Base-by-base conservation (phyloP, 768 basidiomycete species). In the Leucogyrophana mollusca region DNA sequence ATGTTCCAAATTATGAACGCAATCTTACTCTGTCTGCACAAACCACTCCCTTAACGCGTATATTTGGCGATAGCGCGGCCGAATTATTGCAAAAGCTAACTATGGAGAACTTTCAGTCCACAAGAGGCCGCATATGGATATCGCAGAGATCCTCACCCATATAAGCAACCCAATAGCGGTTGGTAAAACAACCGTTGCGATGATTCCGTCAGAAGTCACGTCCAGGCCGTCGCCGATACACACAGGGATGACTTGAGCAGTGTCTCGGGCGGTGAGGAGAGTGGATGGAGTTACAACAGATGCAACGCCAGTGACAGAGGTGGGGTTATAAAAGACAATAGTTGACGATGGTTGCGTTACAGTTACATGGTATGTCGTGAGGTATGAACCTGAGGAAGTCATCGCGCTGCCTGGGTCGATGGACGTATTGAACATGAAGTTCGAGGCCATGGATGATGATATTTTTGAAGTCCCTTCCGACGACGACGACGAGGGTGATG, bases 41-140 rank as follows among this genome's bases (percentile, higher is more conserved):
- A 90, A 90, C 87, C 87, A 90, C 58, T 88, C 85, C 57, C 87
- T 70, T 39, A 84, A 60, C 16, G 70, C 83, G 54, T 89, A 90
- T 11, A 90, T 58, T 68, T 88, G 83, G 45, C 86, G 78, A 56
- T 80, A 83, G 44, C 76, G 80, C 11, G 87, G 86, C 33, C 87
- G 74, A 17, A 87, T 51, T 37, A 83, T 64, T 20, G 83, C 87
- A 62, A 90, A 90, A 35, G 80, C 51, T 38, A 83, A 60, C 87
- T 89, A 51, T 4, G 35, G 42, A 40, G 20, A 4, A 14, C 27
- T 18, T 18, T 37, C 25, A 40, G 45, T 13, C 35, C 16, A 20
- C 22, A 34, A 33, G 40, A 14, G 9, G 20, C 35, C 17, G 4
- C 21, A 46, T 37, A 17, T 9, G 4, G 17, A 4, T 39, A 21